Evolutionary conservation across 2,329 filamentous ascomycete species (phyloP).

Genomic region (Fusarium incarnatum): DNA sequence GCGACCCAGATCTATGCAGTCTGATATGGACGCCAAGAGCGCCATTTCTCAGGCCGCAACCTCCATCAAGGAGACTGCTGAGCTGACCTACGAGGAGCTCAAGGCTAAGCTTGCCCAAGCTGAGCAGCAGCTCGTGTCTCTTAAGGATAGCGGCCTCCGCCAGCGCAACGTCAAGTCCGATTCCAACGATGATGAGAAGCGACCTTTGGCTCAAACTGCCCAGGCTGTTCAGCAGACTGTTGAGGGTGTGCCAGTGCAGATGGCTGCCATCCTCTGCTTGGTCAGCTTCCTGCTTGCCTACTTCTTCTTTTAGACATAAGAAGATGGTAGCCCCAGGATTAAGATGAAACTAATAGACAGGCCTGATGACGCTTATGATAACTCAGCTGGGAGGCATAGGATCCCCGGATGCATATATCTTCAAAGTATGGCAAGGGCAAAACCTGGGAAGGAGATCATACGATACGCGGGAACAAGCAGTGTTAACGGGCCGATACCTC

Average conservation of each 20-base stretch:
- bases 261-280: constrained; percentile 85
- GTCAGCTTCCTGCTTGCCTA: constrained; percentile 94
- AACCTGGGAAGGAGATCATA: constrained; percentile 36
- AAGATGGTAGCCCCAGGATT: constrained; percentile 8
- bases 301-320: constrained; percentile 82
- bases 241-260: constrained; percentile 87
- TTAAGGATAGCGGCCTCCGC: constrained; percentile 80
- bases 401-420: constrained; percentile 29
- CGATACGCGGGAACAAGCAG: constrained; percentile 12
- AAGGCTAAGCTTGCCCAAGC: constrained; percentile 80
- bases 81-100: constrained; percentile 67
- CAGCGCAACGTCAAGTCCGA: constrained; percentile 77
- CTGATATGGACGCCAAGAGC: constrained; percentile 48
- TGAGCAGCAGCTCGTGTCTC: constrained; percentile 75
- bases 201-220: constrained; percentile 60
- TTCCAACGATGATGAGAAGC: constrained; percentile 63
- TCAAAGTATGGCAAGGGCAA: constrained; percentile 17
- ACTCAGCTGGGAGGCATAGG: constrained; percentile 23
- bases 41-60: constrained; percentile 57
- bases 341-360: constrained; percentile 33
- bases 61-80: constrained; percentile 59
- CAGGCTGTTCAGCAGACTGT: constrained; percentile 66
- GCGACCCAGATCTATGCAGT: constrained; percentile 37
- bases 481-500: constrained; percentile 16
- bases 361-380: constrained; percentile 39